phyloP scores from a whole-genome alignment of 1,139 yeast genomes.

The Tardiomyces blankii region DNA sequence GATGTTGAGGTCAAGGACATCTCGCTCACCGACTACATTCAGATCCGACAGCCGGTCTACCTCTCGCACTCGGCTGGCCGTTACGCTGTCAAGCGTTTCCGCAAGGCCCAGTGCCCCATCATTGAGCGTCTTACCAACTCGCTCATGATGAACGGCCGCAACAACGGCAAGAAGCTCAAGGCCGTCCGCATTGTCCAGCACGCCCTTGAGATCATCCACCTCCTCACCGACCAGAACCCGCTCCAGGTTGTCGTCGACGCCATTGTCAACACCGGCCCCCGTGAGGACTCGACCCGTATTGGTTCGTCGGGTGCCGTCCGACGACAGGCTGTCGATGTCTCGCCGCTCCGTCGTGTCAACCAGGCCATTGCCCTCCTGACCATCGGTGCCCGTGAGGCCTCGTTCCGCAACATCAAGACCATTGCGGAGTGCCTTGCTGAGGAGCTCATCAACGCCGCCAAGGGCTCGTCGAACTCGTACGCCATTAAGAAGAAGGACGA shows the following conservation, averaged over 20 bases:
- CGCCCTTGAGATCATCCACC: constrained; percentile 95
- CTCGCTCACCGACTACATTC: constrained; percentile 96
- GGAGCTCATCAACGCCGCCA: constrained; percentile 99
- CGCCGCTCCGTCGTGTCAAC: constrained; percentile 99
- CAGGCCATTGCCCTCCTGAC: constrained; percentile 97
- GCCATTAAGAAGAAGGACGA: constrained; percentile 99
- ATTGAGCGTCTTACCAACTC: constrained; percentile 99
- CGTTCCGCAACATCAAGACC: constrained; percentile 99
- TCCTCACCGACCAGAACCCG: constrained; percentile 99
- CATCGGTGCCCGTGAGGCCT: constrained; percentile 99
- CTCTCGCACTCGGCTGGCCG: constrained; percentile 99
- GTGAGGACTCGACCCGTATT: constrained; percentile 99
- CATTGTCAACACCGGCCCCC: constrained; percentile 99
- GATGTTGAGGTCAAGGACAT: constrained; percentile 97
- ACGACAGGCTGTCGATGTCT: constrained; percentile 99
- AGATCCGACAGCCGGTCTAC: constrained; percentile 94
- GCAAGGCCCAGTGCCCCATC: constrained; percentile 99
- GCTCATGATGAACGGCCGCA: constrained; percentile 99
- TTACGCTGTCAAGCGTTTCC: constrained; percentile 99
- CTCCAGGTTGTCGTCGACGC: constrained; percentile 99
- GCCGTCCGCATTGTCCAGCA: constrained; percentile 99
- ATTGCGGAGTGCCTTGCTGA: constrained; percentile 99
- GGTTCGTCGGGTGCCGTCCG: constrained; percentile 99
- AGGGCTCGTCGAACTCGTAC: constrained; percentile 99
- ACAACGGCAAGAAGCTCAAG: constrained; percentile 99